Conservation (phyloP, 768 basidiomycete genomes). For the Lactarius quietus region DNA sequence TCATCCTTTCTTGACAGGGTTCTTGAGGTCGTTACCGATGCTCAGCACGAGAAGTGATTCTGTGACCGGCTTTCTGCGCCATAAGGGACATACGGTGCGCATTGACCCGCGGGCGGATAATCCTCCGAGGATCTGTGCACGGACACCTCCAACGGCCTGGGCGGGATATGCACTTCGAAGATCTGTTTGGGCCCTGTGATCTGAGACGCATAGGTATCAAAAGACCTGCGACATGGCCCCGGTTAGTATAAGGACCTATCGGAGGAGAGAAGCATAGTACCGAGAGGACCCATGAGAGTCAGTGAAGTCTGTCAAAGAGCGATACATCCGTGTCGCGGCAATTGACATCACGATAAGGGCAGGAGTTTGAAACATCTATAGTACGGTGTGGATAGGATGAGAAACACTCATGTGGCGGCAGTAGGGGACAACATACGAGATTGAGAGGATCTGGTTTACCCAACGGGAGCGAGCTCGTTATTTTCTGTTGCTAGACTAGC, state of each 20-base stretch:
- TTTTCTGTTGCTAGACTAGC: neutral
- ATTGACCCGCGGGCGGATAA: too few species aligned
- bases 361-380: constrained; percentile 6
- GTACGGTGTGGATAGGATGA: neutral
- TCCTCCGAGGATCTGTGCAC: too few species aligned
- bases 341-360: neutral
- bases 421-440: neutral
- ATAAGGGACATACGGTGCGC: too few species aligned
- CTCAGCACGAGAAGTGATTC: too few species aligned
- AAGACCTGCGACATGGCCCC: neutral
- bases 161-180: too few species aligned
- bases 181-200: too few species aligned
- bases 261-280: neutral
- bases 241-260: neutral
- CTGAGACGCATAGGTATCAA: neutral
- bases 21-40: too few species aligned
- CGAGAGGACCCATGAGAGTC: neutral
- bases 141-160: too few species aligned
- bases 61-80: too few species aligned
- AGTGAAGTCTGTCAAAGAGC: neutral
- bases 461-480: neutral
- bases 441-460: neutral
- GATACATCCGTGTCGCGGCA: constrained; percentile 16
- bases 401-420: neutral
- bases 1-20: too few species aligned